Percentiles rank a stretch among this genome's conserved stretches.
Evolutionary conservation across 495 filamentous ascomycete species (phyloP).

Genomic region (Aspergillus biplanus): DNA sequence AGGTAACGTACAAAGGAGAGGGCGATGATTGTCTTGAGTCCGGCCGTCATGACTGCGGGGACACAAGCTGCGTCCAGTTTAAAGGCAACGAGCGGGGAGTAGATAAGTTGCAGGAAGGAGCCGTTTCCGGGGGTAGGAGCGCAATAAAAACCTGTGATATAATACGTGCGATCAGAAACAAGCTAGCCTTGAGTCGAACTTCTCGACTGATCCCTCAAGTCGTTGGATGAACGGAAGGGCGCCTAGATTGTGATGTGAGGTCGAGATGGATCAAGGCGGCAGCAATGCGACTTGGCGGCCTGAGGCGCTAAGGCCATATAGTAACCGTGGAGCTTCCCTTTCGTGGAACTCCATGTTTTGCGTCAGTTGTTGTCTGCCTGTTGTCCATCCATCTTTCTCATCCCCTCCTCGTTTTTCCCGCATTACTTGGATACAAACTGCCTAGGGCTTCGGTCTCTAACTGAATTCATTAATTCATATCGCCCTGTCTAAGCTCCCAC

Average conservation of each 20-base stretch:
- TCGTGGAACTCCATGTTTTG: constrained; percentile 17
- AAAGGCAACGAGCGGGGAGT: constrained; percentile 8
- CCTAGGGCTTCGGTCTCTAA: constrained; percentile 5
- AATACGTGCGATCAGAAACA: background rate
- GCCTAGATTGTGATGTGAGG: constrained; percentile 33
- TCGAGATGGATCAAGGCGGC: constrained; percentile 31
- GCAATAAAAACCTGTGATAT: background rate
- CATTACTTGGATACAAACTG: background rate
- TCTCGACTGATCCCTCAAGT: background rate
- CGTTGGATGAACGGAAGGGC: constrained; percentile 18
- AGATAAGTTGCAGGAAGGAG: constrained; percentile 8
- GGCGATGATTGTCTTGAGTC: constrained; percentile 97
- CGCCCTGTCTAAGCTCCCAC: constrained; percentile 31
- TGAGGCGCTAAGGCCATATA: constrained; percentile 38
- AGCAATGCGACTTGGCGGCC: constrained; percentile 38
- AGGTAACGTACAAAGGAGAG: constrained; percentile 81
- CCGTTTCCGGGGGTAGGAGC: constrained; percentile 2
- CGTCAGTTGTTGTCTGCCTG: constrained; percentile 34
- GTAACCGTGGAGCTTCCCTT: constrained; percentile 15
- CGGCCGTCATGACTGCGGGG: constrained; percentile 75
- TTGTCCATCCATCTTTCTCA: constrained; percentile 27
- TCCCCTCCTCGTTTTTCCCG: constrained; percentile 14
- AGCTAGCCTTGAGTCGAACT: background rate
- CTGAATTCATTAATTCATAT: constrained; percentile 9
- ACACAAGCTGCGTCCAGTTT: constrained; percentile 26